phyloP scores from a whole-genome alignment of 768 basidiomycete genomes.

The Hygrophorus pudorinus region DNA sequence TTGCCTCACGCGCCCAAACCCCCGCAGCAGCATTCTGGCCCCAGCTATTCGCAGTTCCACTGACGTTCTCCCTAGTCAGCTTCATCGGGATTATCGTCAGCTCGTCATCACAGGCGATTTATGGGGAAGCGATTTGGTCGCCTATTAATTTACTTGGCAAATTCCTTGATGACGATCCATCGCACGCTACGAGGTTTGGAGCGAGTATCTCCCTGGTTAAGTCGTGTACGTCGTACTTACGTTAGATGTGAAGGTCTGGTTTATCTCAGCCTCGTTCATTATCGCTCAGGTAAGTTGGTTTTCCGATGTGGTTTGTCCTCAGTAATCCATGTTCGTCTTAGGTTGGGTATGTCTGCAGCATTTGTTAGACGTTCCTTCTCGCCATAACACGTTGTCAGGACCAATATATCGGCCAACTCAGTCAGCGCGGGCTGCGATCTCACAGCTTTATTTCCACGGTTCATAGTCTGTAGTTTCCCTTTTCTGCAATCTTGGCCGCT shows the following conservation, averaged over 20 bases:
- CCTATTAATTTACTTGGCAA: conserved; percentile 61
- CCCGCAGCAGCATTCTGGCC: conserved; percentile 52
- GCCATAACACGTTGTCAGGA: conserved; percentile 21
- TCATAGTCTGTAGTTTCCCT: conserved; percentile 39
- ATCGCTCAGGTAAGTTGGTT: conserved; percentile 49
- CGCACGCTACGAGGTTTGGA: conserved; percentile 23
- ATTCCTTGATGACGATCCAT: conserved; percentile 58
- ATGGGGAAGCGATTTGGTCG: conserved; percentile 71
- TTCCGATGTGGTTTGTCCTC: background rate
- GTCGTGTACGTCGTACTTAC: background rate
- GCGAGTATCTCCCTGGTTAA: too few relatives aligned
- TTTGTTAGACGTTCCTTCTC: background rate
- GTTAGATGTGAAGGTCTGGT: conserved; percentile 43
- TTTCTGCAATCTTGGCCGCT: background rate
- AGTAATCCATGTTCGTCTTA: conserved; percentile 2
- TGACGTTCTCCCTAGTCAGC: conserved; percentile 65
- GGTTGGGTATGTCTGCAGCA: conserved; percentile 11
- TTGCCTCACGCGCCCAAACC: conserved; percentile 51
- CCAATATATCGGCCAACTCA: conserved; percentile 77
- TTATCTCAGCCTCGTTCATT: conserved; percentile 71
- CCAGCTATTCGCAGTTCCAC: conserved; percentile 61
- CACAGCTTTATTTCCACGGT: conserved; percentile 68
- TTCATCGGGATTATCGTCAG: conserved; percentile 79
- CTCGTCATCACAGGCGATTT: conserved; percentile 66
- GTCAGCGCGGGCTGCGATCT: conserved; percentile 79